These are phyloP conservation scores for Crucihimalaya himalaica DNA, from an alignment of 345 rosid species.

Conservation along the genomic window DNA sequence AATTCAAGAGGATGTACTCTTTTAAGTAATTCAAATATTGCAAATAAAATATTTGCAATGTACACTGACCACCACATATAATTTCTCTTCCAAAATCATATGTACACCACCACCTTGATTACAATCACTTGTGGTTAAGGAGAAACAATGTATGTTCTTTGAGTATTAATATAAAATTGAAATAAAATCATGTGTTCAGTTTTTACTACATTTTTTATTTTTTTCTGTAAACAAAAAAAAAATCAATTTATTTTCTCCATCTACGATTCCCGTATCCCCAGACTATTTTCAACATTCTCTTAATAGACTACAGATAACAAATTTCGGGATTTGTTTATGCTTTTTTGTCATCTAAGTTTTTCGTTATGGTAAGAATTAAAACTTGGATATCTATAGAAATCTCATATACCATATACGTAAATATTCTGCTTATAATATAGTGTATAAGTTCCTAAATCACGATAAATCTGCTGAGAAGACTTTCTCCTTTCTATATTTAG, in stretches of 20 bases:
- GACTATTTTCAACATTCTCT: slow-evolving; percentile 24
- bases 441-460: slow-evolving; percentile 27
- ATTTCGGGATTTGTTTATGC: slow-evolving; percentile 29
- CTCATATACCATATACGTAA: neutral
- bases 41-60: too few species aligned
- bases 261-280: slow-evolving; percentile 9
- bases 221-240: neutral
- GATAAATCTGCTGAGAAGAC: slow-evolving; percentile 30
- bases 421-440: neutral
- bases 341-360: neutral
- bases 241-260: neutral
- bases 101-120: too few species aligned
- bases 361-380: slow-evolving; percentile 17
- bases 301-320: slow-evolving; percentile 3
- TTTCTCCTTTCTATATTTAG: slow-evolving; percentile 33
- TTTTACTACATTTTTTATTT: neutral
- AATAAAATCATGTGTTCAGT: neutral
- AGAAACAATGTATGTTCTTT: too few species aligned
- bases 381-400: neutral
- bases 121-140: too few species aligned
- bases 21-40: too few species aligned
- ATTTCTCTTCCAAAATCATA: too few species aligned
- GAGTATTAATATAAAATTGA: too few species aligned
- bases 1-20: too few species aligned
- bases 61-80: too few species aligned